Evolutionary conservation across 2,329 filamentous ascomycete genomes (phyloP).

Genomic region (Colletotrichum sojae): DNA sequence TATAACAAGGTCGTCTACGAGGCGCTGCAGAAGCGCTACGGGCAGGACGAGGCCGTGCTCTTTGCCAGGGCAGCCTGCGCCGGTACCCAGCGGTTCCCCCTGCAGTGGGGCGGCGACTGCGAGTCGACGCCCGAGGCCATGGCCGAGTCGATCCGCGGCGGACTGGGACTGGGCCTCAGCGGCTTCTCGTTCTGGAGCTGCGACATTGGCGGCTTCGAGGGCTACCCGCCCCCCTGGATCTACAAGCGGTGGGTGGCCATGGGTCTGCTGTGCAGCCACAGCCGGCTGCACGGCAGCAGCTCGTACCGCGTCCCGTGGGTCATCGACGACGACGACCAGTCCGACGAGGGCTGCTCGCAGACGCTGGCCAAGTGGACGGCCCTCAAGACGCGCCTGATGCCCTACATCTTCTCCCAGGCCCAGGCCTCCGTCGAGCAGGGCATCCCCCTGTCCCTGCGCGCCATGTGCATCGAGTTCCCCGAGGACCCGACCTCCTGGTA

Average conservation of each 20-base stretch:
- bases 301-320: slow-evolving; percentile 84
- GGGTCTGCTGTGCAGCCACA: slow-evolving; percentile 79
- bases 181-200: slow-evolving; percentile 79
- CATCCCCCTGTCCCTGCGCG: slow-evolving; percentile 73
- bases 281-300: slow-evolving; percentile 77
- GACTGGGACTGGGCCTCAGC: slow-evolving; percentile 73
- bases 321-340: slow-evolving; percentile 74
- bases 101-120: slow-evolving; percentile 82
- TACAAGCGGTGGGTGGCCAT: slow-evolving; percentile 88
- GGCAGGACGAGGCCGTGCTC: slow-evolving; percentile 68
- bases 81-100: slow-evolving; percentile 78
- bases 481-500: slow-evolving; percentile 77
- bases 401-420: slow-evolving; percentile 64
- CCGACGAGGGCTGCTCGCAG: slow-evolving; percentile 67
- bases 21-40: slow-evolving; percentile 69
- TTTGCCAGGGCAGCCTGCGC: slow-evolving; percentile 79
- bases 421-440: slow-evolving; percentile 61
- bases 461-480: slow-evolving; percentile 79
- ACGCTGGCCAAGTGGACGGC: slow-evolving; percentile 63
- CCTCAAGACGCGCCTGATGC: slow-evolving; percentile 67
- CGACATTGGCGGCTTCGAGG: slow-evolving; percentile 82
- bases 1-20: slow-evolving; percentile 81
- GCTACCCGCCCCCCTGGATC: slow-evolving; percentile 75
- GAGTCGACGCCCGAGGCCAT: slow-evolving; percentile 81
- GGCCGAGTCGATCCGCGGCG: slow-evolving; percentile 78